A percentile compares a stretch with the other conserved stretches of the same genome.
Conservation (phyloP, 306 rosid species). For the Vigna angularis region DNA sequence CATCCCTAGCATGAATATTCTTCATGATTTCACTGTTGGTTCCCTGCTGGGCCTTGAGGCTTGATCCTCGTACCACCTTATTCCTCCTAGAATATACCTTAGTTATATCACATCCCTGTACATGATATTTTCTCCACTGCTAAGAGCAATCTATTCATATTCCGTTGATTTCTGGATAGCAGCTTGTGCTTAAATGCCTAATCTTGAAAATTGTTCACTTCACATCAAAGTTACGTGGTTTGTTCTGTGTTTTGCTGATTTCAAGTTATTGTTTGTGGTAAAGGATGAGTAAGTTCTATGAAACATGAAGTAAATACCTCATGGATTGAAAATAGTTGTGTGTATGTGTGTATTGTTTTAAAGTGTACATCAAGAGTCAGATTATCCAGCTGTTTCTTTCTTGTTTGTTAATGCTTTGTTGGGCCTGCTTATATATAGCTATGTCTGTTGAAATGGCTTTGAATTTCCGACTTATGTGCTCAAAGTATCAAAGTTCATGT, state of each 20-base stretch:
- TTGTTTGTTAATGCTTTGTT: constrained; percentile 22
- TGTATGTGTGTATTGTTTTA: background rate
- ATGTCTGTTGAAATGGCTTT: constrained; percentile 32
- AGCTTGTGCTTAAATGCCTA: constrained; percentile 7
- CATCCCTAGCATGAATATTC: background rate
- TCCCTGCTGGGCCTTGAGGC: background rate
- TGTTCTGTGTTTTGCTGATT: background rate
- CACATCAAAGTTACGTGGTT: background rate
- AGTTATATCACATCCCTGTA: background rate
- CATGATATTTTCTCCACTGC: background rate
- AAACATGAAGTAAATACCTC: background rate
- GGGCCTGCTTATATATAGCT: constrained; percentile 1
- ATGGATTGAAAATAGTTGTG: constrained; percentile 19
- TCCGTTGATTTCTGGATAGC: background rate
- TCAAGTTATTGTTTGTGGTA: background rate
- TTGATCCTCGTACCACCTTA: background rate
- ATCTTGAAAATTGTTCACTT: constrained; percentile 3
- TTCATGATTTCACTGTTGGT: background rate
- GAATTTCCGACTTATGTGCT: constrained; percentile 8
- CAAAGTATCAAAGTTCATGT: background rate
- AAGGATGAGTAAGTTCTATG: constrained; percentile 13
- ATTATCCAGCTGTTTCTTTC: constrained; percentile 33
- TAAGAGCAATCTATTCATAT: background rate
- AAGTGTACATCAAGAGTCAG: background rate
- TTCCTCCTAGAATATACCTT: constrained; percentile 1